phyloP scores from a whole-genome alignment of 2,329 filamentous ascomycete genomes.

The Ilyonectria destructans region DNA sequence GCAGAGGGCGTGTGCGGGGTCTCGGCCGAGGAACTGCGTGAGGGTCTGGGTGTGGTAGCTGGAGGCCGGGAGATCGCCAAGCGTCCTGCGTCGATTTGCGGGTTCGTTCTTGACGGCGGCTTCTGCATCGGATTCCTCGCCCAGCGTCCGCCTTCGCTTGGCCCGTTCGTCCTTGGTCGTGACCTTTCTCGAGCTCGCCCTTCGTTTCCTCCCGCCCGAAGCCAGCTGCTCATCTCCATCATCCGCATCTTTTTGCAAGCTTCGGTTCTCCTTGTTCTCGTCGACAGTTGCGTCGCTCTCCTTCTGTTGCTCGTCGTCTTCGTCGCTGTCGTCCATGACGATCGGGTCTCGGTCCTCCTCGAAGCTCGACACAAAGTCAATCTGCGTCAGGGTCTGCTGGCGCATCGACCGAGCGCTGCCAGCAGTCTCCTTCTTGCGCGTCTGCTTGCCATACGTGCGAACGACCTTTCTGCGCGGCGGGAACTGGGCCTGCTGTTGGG shows the following conservation, averaged over 20 bases:
- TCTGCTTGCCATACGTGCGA: conserved; percentile 55
- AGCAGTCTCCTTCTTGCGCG: conserved; percentile 40
- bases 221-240: conserved; percentile 41
- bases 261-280: conserved; percentile 19
- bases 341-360: conserved; percentile 50
- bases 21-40: conserved; percentile 57
- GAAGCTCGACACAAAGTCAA: conserved; percentile 58
- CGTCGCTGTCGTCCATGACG: conserved; percentile 50
- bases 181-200: conserved; percentile 32
- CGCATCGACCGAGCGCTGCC: conserved; percentile 45
- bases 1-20: conserved; percentile 35
- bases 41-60: conserved; percentile 61
- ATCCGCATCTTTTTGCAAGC: conserved; percentile 33
- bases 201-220: conserved; percentile 47
- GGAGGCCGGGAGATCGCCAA: conserved; percentile 52
- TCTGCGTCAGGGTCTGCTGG: conserved; percentile 63
- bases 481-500: conserved; percentile 59
- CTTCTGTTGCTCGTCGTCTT: conserved; percentile 38
- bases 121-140: conserved; percentile 43
- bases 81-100: conserved; percentile 50
- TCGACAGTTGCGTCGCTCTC: not conserved
- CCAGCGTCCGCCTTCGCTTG: conserved; percentile 51
- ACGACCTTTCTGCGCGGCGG: conserved; percentile 54
- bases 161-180: conserved; percentile 32
- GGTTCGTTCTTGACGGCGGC: conserved; percentile 37